Base-by-base conservation (phyloP, 208 protist species). In the Leishmania turanica region DNA sequence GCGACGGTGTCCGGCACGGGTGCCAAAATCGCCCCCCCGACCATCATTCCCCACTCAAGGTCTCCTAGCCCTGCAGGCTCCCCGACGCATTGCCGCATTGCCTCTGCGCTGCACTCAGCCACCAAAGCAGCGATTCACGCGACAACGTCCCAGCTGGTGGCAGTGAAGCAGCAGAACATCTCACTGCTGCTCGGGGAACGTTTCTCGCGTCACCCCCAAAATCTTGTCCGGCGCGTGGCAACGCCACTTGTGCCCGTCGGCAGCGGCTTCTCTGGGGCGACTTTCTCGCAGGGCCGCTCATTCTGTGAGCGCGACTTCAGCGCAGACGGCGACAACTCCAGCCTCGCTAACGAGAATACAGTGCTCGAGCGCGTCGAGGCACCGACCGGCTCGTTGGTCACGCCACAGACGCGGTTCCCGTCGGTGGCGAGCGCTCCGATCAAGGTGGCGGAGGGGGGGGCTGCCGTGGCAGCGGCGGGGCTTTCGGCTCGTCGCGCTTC, bases 101-200 rank as follows among this genome's bases (percentile, higher is more conserved):
- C 82, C 19, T 72, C 77, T 7, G 66, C 31, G 13, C 74, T 82
- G 74, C 78, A 86, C 56, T 72, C 79, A 34, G 64, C 77, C 47
- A 86, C 82, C 8, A 86, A 86, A 51, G 82, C 78, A 24, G 82
- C 73, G 24, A 34, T 82, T 34, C 78, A 81, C 53, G 82, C 82
- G 21, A 82, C 82, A 24, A 86, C 82, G 42, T 82, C 82, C 47
- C 77, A 77, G 40, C 37, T 86, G 15, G 37, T 86, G 11, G 64
- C 66, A 40, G 53, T 77, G 19, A 66, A 82, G 1, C 82, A 80
- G 74, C 77, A 77, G 73, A 86, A 34, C 65, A 86, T 86, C 74
- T 42, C 77, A 17, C 62, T 79, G 51, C n/a, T 86, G n/a, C 40
- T 86, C 31, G 74, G 74, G 8, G 82, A 82, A 65, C 77, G 64